phyloP scores from a whole-genome alignment of 2,329 filamentous ascomycete species.

The Clarireedia homoeocarpa region DNA sequence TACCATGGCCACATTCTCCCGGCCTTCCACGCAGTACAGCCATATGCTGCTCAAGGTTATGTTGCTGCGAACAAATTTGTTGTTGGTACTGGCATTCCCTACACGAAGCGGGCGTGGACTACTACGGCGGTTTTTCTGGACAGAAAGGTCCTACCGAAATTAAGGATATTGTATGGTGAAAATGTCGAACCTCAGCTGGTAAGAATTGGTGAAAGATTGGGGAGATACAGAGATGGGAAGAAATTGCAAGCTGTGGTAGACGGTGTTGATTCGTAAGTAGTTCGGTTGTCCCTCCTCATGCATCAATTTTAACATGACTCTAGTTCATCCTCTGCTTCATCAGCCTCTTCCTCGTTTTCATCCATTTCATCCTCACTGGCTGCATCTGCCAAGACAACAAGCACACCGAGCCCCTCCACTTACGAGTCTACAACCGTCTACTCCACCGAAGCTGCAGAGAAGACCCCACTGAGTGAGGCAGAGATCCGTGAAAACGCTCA shows the following conservation, averaged over 20 bases:
- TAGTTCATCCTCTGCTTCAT: slow-evolving; percentile 26
- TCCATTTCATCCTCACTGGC: slow-evolving; percentile 23
- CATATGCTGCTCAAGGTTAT: slow-evolving; percentile 66
- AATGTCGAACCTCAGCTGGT: slow-evolving; percentile 94
- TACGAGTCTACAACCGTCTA: slow-evolving; percentile 18
- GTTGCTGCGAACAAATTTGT: slow-evolving; percentile 57
- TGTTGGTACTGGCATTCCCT: slow-evolving; percentile 62
- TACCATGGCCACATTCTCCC: slow-evolving; percentile 70
- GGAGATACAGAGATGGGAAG: slow-evolving; percentile 58
- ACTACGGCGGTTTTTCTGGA: slow-evolving; percentile 64
- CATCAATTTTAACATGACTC: slow-evolving; percentile 9
- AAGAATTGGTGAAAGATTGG: slow-evolving; percentile 84
- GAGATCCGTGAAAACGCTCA: slow-evolving; percentile 51
- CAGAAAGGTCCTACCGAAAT: slow-evolving; percentile 69
- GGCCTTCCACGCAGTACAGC: slow-evolving; percentile 63
- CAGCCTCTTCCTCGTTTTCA: slow-evolving; percentile 23
- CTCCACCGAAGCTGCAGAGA: slow-evolving; percentile 24
- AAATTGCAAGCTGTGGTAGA: slow-evolving; percentile 52
- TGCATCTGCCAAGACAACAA: slow-evolving; percentile 19
- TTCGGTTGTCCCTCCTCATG: slow-evolving; percentile 12
- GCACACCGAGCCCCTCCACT: slow-evolving; percentile 8
- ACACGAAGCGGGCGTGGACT: slow-evolving; percentile 62
- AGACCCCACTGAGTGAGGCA: slow-evolving; percentile 34
- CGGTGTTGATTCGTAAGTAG: slow-evolving; percentile 39
- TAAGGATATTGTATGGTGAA: slow-evolving; percentile 74